Evolutionary conservation across 2,329 filamentous ascomycete genomes (phyloP), one percentile per base, ranked within the genome.

Genomic region (Clonostachys solani): DNA sequence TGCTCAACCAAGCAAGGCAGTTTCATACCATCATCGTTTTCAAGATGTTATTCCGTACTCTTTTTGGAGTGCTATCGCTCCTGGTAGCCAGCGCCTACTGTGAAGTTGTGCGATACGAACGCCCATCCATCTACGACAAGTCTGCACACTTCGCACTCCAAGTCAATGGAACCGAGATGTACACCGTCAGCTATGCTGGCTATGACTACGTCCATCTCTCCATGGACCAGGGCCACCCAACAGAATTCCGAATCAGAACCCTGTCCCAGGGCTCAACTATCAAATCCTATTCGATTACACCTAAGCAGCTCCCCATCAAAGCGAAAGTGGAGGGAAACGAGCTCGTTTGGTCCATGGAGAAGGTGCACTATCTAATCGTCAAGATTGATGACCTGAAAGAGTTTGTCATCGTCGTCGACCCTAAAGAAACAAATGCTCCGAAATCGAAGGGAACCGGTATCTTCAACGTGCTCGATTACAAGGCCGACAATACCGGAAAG

Each of bases 141-240:
- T 46, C 44, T 9, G 23, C 18, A 10, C 35, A 33, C 18, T 46
- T 46, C n/a, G 5, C n/a, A 2, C 44, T 46, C 7, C 16, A 38
- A 13, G 44, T 46, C 18, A 40, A 46, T 23, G 44, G 44, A n/a
- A 38, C n/a, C 10, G 13, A 46, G 16, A 41, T 41, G 35, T 29
- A 46, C 36, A 46, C 44, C 16, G 44, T 46, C 36, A 40, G 33
- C 44, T 46, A 46, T 41, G 44, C 44, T 23, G 12, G n/a, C 12
- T 46, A 46, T 23, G 44, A 46, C 37, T 46, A 46, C 23, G 44
- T 40, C 36, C 44, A 46, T 29, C 37, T 46, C n/a, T 46, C 44
- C 37, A 46, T 46, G 44, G 36, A 46, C 13, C 36, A 41, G 19
- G 23, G 37, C 23, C 34, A 23, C 17, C 12, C 18, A 12, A 46